phyloP scores from a whole-genome alignment of 2,329 filamentous ascomycete species.

The Fusarium continuum region DNA sequence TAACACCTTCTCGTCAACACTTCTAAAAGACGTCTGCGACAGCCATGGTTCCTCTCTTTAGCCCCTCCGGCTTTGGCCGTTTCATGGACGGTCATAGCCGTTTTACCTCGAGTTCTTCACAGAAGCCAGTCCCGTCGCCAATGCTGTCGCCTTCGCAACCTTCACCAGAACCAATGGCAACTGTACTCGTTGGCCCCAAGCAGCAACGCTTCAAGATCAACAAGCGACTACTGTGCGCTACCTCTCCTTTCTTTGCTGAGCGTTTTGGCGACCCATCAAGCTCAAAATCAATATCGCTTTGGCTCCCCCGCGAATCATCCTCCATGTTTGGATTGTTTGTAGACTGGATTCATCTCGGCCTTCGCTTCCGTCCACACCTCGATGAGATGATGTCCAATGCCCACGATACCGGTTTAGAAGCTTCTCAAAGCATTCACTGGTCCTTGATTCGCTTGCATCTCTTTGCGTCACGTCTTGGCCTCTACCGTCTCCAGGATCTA shows the following conservation, averaged over 20 bases:
- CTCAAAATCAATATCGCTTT: slow-evolving; percentile 47
- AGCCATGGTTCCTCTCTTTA: slow-evolving; percentile 41
- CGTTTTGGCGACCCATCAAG: slow-evolving; percentile 51
- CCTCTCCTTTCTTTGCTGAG: slow-evolving; percentile 59
- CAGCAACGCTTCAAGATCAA: slow-evolving; percentile 55
- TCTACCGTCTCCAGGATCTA: slow-evolving; percentile 62
- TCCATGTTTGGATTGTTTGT: slow-evolving; percentile 64
- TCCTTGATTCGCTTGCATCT: slow-evolving; percentile 65
- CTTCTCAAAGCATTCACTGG: slow-evolving; percentile 60
- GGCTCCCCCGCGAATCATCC: slow-evolving; percentile 58
- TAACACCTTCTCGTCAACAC: slow-evolving; percentile 9
- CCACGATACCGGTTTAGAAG: slow-evolving; percentile 42
- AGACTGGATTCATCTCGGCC: slow-evolving; percentile 60
- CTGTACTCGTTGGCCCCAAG: slow-evolving; percentile 55
- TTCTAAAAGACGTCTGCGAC: slow-evolving; percentile 6
- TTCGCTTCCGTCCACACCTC: slow-evolving; percentile 55
- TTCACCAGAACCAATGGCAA: slow-evolving; percentile 43
- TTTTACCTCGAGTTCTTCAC: slow-evolving; percentile 21
- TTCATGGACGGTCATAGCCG: slow-evolving; percentile 29
- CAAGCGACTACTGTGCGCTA: slow-evolving; percentile 56
- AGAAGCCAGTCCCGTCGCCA: slow-evolving; percentile 39
- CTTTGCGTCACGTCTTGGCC: slow-evolving; percentile 62
- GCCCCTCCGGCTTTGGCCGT: slow-evolving; percentile 36
- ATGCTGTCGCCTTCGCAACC: slow-evolving; percentile 33
- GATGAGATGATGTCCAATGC: slow-evolving; percentile 51